Evolutionary conservation across 495 filamentous ascomycete species (phyloP).

Genomic region (Penicillium robsamsonii): DNA sequence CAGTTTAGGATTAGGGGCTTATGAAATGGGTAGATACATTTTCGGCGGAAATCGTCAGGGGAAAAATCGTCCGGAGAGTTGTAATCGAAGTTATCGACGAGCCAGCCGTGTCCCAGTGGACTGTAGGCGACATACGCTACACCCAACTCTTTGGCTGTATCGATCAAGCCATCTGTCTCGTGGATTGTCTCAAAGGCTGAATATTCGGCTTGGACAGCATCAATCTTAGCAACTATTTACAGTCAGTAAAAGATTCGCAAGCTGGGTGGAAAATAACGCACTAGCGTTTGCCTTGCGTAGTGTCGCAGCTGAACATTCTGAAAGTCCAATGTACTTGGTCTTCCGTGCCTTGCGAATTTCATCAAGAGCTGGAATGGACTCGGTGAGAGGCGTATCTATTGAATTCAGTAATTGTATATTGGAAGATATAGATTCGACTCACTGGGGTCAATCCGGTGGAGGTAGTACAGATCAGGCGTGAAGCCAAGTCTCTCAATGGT

Average conservation of each 20-base stretch:
- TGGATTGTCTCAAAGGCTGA: constrained; percentile 51
- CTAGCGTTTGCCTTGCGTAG: constrained; percentile 47
- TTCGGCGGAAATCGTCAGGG: constrained; percentile 43
- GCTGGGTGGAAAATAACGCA: constrained; percentile 7
- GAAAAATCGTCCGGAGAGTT: constrained; percentile 46
- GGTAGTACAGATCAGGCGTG: constrained; percentile 45
- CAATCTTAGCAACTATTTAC: constrained; percentile 46
- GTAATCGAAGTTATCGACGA: constrained; percentile 44
- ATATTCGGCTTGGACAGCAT: constrained; percentile 52
- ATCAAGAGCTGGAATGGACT: constrained; percentile 47
- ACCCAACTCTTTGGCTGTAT: constrained; percentile 40
- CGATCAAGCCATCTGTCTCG: constrained; percentile 41
- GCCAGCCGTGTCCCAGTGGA: constrained; percentile 47
- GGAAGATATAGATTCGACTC: constrained; percentile 5
- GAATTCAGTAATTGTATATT: neutral
- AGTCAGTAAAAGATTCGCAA: constrained; percentile 1
- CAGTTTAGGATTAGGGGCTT: neutral
- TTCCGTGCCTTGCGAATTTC: constrained; percentile 46
- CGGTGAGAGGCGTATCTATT: constrained; percentile 46
- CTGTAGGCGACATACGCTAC: constrained; percentile 47
- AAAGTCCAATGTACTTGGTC: constrained; percentile 48
- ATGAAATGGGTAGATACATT: constrained; percentile 18
- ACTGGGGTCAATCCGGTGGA: constrained; percentile 45
- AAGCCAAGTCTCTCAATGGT: constrained; percentile 52
- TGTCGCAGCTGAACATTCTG: constrained; percentile 44